Percentiles rank a stretch among this genome's conserved stretches.
These are phyloP conservation scores for Ceratobasidium sp. DNA, from an alignment of 1,284 basidiomycete genomes.

Conservation along the genomic window DNA sequence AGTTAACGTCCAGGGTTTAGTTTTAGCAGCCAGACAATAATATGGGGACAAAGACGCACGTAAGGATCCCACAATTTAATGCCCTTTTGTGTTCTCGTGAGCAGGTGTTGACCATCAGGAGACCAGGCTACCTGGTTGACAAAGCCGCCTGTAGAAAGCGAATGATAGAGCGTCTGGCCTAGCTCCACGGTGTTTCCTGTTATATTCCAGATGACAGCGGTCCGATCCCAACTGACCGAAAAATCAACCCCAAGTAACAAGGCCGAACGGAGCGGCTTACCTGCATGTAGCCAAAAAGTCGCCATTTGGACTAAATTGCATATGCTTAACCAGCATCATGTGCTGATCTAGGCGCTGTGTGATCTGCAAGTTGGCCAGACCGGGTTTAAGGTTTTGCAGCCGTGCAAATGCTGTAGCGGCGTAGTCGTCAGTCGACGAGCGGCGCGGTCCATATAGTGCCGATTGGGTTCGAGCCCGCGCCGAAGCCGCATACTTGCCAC, in stretches of 20 bases:
- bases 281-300: conserved; percentile 72
- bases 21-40: not conserved
- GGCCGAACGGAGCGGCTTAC: conserved; percentile 51
- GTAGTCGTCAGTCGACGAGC: conserved; percentile 55
- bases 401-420: conserved; percentile 5
- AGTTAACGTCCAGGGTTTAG: conserved; percentile 41
- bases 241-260: conserved; percentile 43
- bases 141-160: conserved; percentile 71
- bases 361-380: conserved; percentile 64
- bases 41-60: conserved; percentile 47
- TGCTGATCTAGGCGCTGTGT: conserved; percentile 73
- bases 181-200: conserved; percentile 53
- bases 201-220: conserved; percentile 76
- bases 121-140: conserved; percentile 81
- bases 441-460: conserved; percentile 4
- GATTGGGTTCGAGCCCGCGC: conserved; percentile 53
- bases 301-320: conserved; percentile 78
- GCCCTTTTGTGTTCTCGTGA: conserved; percentile 57
- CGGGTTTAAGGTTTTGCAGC: conserved; percentile 60
- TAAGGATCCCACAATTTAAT: conserved; percentile 82
- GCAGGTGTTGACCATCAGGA: conserved; percentile 41
- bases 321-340: conserved; percentile 70
- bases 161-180: conserved; percentile 55
- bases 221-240: conserved; percentile 76
- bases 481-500: conserved; percentile 7